Evolutionary conservation across 2,329 filamentous ascomycete genomes (phyloP).

Genomic region (Penicillium sp.): DNA sequence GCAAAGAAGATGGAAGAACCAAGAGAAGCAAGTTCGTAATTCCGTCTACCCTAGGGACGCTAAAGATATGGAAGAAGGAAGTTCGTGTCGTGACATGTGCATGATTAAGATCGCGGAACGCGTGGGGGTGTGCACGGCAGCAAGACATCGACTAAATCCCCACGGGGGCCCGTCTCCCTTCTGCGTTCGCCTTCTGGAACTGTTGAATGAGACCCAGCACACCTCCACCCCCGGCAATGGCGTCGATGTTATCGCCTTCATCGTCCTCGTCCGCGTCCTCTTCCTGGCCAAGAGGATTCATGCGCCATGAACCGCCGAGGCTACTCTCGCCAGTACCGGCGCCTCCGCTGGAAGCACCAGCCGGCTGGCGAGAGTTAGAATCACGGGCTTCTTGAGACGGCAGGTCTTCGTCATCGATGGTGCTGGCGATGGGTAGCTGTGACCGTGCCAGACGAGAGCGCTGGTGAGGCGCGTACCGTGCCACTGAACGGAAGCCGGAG

Average conservation of each 20-base stretch:
- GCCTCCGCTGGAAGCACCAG: constrained; percentile 40
- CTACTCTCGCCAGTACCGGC: constrained; percentile 56
- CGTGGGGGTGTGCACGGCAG: background rate
- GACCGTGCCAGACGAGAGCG: constrained; percentile 36
- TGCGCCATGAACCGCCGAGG: constrained; percentile 57
- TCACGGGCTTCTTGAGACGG: constrained; percentile 19
- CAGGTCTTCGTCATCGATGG: constrained; percentile 36
- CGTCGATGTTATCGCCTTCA: constrained; percentile 52
- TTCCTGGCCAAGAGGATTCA: constrained; percentile 43
- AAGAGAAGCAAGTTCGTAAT: background rate
- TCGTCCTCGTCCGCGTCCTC: constrained; percentile 48
- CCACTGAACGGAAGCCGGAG: constrained; percentile 38
- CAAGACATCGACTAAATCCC: constrained; percentile 31
- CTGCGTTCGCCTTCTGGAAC: constrained; percentile 61
- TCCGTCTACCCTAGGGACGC: background rate
- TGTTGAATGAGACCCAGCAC: constrained; percentile 68
- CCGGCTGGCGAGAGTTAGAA: constrained; percentile 20
- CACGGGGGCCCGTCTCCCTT: constrained; percentile 40
- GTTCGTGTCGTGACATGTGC: constrained; percentile 1
- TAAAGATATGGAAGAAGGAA: background rate
- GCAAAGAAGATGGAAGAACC: background rate
- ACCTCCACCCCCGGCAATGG: constrained; percentile 53
- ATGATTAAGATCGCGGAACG: background rate
- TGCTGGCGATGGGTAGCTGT: constrained; percentile 28
- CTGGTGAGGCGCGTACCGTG: constrained; percentile 28